Percentiles rank a stretch among this genome's conserved stretches.
These are phyloP conservation scores for Yamadazyma sp. DNA, from an alignment of 1,139 yeast species.

Conservation along the genomic window DNA sequence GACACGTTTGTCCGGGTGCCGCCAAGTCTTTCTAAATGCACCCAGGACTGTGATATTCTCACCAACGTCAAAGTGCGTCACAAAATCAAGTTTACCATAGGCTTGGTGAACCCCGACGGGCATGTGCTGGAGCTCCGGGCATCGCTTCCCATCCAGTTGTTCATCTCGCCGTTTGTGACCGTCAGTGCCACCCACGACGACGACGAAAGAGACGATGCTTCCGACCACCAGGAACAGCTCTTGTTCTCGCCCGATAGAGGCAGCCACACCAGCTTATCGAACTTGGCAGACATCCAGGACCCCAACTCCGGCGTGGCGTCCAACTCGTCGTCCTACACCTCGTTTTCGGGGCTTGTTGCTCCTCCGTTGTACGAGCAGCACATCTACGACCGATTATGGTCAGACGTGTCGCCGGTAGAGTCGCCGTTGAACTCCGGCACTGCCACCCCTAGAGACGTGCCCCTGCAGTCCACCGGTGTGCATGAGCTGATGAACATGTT, in stretches of 20 bases:
- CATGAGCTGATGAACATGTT: constrained; percentile 40
- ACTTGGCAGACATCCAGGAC: constrained; percentile 4
- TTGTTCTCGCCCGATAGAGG: constrained; percentile 31
- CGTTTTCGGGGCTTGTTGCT: constrained; percentile 58
- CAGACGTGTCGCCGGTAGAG: constrained; percentile 60
- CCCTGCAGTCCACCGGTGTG: constrained; percentile 17
- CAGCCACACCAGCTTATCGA: constrained; percentile 30
- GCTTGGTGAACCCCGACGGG: constrained; percentile 68
- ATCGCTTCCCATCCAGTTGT: constrained; percentile 64
- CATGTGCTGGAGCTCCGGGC: constrained; percentile 78
- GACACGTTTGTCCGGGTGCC: constrained; percentile 64
- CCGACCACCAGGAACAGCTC: constrained; percentile 26
- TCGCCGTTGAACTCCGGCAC: constrained; percentile 57
- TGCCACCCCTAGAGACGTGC: constrained; percentile 40
- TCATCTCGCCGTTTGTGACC: constrained; percentile 81
- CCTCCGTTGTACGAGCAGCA: constrained; percentile 90
- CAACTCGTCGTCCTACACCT: constrained; percentile 29
- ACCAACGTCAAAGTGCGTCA: constrained; percentile 67
- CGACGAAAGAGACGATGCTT: constrained; percentile 1
- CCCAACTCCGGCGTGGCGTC: constrained; percentile 19
- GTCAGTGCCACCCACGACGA: constrained; percentile 50
- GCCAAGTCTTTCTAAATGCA: constrained; percentile 65
- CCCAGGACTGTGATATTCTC: constrained; percentile 79
- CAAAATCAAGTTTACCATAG: constrained; percentile 64
- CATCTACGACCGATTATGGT: constrained; percentile 83